A percentile compares a stretch with the other conserved stretches of the same genome.
phyloP scores from a whole-genome alignment of 805 yeast genomes.

The Nakazawaea populi region DNA sequence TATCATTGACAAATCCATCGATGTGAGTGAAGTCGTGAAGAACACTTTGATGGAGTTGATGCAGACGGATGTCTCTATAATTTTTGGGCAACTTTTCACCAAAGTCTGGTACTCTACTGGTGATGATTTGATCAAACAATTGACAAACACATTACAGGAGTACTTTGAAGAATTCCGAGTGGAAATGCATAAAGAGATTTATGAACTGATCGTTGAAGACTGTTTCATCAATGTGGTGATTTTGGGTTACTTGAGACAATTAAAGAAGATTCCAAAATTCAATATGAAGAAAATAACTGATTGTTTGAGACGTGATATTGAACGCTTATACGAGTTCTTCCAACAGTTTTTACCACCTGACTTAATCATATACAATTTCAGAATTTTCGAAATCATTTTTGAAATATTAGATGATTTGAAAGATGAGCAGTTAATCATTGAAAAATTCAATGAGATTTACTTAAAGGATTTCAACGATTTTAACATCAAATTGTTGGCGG shows the following conservation, averaged over 20 bases:
- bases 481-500: conserved; percentile 63
- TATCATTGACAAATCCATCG: conserved; percentile 76
- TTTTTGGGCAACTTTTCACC: conserved; percentile 57
- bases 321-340: conserved; percentile 47
- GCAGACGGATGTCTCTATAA: conserved; percentile 63
- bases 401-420: conserved; percentile 39
- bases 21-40: conserved; percentile 62
- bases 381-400: conserved; percentile 55
- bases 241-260: conserved; percentile 29
- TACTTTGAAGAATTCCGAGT: conserved; percentile 61
- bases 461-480: conserved; percentile 69
- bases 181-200: conserved; percentile 46
- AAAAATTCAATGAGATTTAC: conserved; percentile 51
- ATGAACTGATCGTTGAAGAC: conserved; percentile 47
- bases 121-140: conserved; percentile 52
- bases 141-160: conserved; percentile 70
- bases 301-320: conserved; percentile 57
- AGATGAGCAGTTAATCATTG: conserved; percentile 40
- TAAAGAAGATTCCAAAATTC: conserved; percentile 17
- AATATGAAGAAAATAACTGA: conserved; percentile 30
- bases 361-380: conserved; percentile 43
- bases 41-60: conserved; percentile 52
- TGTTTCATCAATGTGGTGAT: conserved; percentile 30
- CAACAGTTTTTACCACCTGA: conserved; percentile 35
- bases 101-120: conserved; percentile 62